Conservation (phyloP, 2,329 filamentous ascomycete species). For the Cercospora berteroae region DNA sequence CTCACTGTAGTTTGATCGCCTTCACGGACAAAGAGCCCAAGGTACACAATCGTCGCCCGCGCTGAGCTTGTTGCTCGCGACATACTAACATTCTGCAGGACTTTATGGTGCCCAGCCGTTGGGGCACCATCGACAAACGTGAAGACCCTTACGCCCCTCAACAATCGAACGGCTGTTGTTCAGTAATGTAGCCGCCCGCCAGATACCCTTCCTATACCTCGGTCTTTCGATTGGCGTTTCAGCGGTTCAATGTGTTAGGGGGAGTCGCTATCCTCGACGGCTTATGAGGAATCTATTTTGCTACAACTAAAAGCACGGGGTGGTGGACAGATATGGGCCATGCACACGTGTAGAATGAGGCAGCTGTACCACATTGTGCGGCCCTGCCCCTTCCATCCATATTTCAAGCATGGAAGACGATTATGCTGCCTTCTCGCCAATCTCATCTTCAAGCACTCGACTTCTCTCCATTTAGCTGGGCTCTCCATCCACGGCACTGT, state of each 20-base stretch:
- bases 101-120: constrained; percentile 98
- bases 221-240: constrained; percentile 27
- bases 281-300: constrained; percentile 9
- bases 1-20: constrained; percentile 75
- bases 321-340: constrained; percentile 5
- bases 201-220: constrained; percentile 15
- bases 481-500: not conserved
- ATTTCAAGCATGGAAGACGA: not conserved
- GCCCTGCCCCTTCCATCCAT: not conserved
- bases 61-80: not conserved
- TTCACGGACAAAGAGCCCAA: constrained; percentile 93
- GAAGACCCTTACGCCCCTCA: constrained; percentile 98
- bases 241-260: constrained; percentile 20
- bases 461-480: not conserved
- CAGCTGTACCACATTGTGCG: constrained; percentile 14
- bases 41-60: constrained; percentile 22
- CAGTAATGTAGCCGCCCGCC: constrained; percentile 70
- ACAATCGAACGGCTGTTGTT: constrained; percentile 88
- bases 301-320: constrained; percentile 13
- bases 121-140: constrained; percentile 89
- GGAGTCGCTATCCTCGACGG: constrained; percentile 5
- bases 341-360: constrained; percentile 17
- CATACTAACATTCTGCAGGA: constrained; percentile 48
- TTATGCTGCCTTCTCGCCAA: not conserved
- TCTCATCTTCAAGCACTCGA: not conserved